Evolutionary conservation across 1,284 basidiomycete species (phyloP).

Genomic region (Ceratorhiza oryzae-sativae): DNA sequence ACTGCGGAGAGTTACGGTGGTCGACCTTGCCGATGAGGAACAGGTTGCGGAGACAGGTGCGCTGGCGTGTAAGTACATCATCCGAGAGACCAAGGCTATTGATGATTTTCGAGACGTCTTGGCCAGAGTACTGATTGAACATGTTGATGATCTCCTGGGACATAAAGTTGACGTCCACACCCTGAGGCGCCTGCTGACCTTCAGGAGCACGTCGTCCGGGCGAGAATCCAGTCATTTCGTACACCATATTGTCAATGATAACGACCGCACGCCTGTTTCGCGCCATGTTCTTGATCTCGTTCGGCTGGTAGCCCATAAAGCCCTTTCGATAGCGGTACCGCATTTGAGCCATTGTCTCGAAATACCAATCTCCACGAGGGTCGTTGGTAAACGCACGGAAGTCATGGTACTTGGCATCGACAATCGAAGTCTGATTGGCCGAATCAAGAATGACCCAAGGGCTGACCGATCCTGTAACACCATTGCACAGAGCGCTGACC

Average conservation of each 20-base stretch:
- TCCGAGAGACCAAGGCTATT: slow-evolving; percentile 70
- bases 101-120: slow-evolving; percentile 84
- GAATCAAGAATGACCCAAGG: slow-evolving; percentile 85
- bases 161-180: slow-evolving; percentile 81
- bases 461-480: slow-evolving; percentile 78
- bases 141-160: slow-evolving; percentile 71
- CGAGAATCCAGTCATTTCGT: slow-evolving; percentile 77
- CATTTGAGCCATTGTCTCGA: slow-evolving; percentile 88
- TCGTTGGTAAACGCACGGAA: slow-evolving; percentile 90
- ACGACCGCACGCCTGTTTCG: slow-evolving; percentile 71
- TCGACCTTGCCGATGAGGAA: slow-evolving; percentile 93
- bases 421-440: slow-evolving; percentile 77
- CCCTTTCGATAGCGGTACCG: slow-evolving; percentile 88
- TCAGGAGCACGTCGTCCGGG: slow-evolving; percentile 65
- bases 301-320: slow-evolving; percentile 87
- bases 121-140: slow-evolving; percentile 84
- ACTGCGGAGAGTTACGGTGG: slow-evolving; percentile 89
- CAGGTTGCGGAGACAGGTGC: slow-evolving; percentile 89
- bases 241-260: slow-evolving; percentile 84
- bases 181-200: slow-evolving; percentile 65
- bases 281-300: slow-evolving; percentile 78
- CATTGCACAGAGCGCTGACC: slow-evolving; percentile 94
- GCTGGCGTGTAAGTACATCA: slow-evolving; percentile 78
- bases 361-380: slow-evolving; percentile 97
- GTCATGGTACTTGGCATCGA: slow-evolving; percentile 85